Conservation (phyloP, 768 basidiomycete genomes). For the Mycena albidolilacea region DNA sequence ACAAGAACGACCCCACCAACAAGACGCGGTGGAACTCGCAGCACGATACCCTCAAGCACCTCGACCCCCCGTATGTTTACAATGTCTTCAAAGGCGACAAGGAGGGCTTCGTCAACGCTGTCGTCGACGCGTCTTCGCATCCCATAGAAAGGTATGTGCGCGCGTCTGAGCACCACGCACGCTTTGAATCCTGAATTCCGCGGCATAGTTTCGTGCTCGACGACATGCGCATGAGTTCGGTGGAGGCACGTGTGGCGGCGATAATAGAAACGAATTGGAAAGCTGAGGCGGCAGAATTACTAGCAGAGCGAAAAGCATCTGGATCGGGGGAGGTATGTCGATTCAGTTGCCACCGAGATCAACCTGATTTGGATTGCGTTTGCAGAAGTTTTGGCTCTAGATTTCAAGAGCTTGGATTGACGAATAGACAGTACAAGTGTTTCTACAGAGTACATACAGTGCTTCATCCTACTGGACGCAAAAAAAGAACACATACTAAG, state of each 20-base stretch:
- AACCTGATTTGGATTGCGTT: no score
- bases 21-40: conserved; percentile 49
- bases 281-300: conserved; percentile 40
- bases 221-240: conserved; percentile 47
- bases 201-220: conserved; percentile 46
- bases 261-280: conserved; percentile 53
- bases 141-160: conserved; percentile 48
- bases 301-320: conserved; percentile 9
- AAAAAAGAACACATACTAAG: no score
- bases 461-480: no score
- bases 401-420: no score
- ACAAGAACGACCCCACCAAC: conserved; percentile 46
- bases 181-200: background rate
- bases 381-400: no score
- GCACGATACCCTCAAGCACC: conserved; percentile 47
- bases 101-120: conserved; percentile 47
- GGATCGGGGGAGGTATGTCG: background rate
- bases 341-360: background rate
- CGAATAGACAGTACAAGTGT: no score
- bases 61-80: conserved; percentile 55
- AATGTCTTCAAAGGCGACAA: conserved; percentile 44
- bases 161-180: background rate
- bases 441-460: no score
- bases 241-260: conserved; percentile 43
- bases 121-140: conserved; percentile 42